phyloP scores from a whole-genome alignment of 441 rosid genomes.

The Iberis amara region DNA sequence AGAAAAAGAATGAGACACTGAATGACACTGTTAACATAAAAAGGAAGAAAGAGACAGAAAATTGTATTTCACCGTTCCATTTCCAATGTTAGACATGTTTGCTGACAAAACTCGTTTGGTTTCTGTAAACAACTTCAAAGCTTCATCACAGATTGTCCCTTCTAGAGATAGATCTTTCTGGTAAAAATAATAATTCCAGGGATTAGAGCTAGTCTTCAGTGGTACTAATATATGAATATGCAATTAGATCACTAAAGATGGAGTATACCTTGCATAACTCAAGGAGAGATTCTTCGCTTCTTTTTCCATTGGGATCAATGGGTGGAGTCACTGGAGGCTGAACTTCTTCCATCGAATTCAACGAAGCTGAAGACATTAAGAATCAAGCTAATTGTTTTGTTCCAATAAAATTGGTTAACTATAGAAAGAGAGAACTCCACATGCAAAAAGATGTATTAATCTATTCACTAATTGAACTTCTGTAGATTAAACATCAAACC shows the following conservation, averaged over 20 bases:
- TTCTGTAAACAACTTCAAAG: constrained; percentile 56
- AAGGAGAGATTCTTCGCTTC: constrained; percentile 41
- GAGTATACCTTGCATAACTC: constrained; percentile 54
- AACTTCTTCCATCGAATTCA: constrained; percentile 44
- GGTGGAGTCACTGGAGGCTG: constrained; percentile 43
- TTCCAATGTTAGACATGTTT: constrained; percentile 51
- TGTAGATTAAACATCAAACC: too few species aligned
- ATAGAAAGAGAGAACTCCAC: too few species aligned
- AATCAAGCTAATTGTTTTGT: neutral
- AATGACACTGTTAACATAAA: neutral
- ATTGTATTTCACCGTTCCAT: constrained; percentile 48
- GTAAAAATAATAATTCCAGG: constrained; percentile 1
- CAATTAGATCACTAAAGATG: neutral
- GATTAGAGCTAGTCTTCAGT: neutral
- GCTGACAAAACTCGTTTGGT: constrained; percentile 58
- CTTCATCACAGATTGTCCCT: constrained; percentile 40
- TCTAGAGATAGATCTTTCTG: constrained; percentile 60
- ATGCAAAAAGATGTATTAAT: too few species aligned
- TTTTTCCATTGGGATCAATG: constrained; percentile 31
- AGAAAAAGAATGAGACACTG: constrained; percentile 15
- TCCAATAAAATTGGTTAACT: too few species aligned
- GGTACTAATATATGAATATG: neutral
- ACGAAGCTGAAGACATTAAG: constrained; percentile 29
- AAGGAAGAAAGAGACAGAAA: constrained; percentile 4
- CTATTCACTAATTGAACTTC: too few species aligned